Evolutionary conservation across 345 rosid species (phyloP), one percentile per base, ranked within the genome.

Genomic region (Cochlearia excelsa): DNA sequence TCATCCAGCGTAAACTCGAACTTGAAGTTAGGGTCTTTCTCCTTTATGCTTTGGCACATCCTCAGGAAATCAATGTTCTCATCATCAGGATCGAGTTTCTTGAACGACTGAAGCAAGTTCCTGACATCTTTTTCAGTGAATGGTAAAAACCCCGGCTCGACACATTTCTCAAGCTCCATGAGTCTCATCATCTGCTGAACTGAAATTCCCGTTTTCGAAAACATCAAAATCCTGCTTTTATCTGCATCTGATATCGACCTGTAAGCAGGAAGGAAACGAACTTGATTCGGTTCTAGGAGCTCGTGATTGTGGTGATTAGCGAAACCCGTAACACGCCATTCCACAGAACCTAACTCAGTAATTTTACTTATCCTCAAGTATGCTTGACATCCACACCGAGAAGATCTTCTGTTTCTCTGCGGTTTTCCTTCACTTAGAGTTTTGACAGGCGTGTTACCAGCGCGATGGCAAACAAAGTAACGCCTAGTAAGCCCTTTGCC

Each of bases 141-240:
- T 0, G 95, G 90, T 63, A 92, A 77, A 66, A 86, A 86, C 27
- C 98, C 98, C 29, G 96, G 96, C 78, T 88, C 98, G 54, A 92
- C 87, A 53, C 96, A 86, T 74, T 84, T 92, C 79, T 92, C 95
- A 62, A 92, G 96, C 77, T 92, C 98, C 98, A 92, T 79, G 54
- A 92, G 84, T 81, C 87, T 83, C 92, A 92, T 86, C 98, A 92
- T 92, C 78, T 92, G 98, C 80, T 92, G 98, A 54, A 92, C 90
- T 1, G 98, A 80, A 54, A 92, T 92, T 54, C 95, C 95, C 0
- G 98, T 92, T 78, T 88, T 88, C 8, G 98, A 95, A 86, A 92
- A 92, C 95, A 92, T 88, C 50, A 92, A 81, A 59, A 92, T 84
- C 37, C 96, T 73, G 74, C 83, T 92, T 75, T 83, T 88, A 79